Evolutionary conservation across 345 rosid species (phyloP).

Genomic region (Eucalyptus sideroxylon): DNA sequence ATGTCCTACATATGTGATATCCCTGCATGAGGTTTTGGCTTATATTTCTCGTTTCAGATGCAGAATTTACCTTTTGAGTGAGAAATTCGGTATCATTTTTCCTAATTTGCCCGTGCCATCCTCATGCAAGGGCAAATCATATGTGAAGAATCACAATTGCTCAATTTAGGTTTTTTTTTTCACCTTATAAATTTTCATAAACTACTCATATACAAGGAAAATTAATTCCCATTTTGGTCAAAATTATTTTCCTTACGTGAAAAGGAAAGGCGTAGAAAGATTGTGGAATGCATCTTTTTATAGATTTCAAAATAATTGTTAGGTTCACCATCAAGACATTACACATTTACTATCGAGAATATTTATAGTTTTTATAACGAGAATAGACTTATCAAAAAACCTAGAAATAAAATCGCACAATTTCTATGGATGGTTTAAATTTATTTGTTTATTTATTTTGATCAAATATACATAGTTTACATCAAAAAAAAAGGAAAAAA

Average conservation of each 20-base stretch:
- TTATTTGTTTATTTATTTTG: too few relatives aligned
- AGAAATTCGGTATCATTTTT: background rate
- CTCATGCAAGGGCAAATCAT: background rate
- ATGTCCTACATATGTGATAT: background rate
- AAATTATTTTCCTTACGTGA: background rate
- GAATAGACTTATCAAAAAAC: background rate
- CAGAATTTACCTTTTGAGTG: background rate
- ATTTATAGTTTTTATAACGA: background rate
- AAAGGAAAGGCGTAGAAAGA: background rate
- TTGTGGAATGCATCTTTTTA: background rate
- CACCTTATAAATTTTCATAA: background rate
- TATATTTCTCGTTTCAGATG: background rate
- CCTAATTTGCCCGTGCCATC: background rate
- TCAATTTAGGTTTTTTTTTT: background rate
- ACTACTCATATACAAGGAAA: background rate
- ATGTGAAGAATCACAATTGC: background rate
- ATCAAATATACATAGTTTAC: background rate
- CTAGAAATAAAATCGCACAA: background rate
- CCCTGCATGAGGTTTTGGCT: background rate
- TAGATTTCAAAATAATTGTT: background rate
- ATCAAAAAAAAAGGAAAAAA: background rate
- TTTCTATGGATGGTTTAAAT: background rate
- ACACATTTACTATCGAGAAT: background rate
- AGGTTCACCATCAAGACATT: background rate
- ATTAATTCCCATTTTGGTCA: background rate